phyloP scores from a whole-genome alignment of 306 rosid genomes.

The Leucaena leucocephala region DNA sequence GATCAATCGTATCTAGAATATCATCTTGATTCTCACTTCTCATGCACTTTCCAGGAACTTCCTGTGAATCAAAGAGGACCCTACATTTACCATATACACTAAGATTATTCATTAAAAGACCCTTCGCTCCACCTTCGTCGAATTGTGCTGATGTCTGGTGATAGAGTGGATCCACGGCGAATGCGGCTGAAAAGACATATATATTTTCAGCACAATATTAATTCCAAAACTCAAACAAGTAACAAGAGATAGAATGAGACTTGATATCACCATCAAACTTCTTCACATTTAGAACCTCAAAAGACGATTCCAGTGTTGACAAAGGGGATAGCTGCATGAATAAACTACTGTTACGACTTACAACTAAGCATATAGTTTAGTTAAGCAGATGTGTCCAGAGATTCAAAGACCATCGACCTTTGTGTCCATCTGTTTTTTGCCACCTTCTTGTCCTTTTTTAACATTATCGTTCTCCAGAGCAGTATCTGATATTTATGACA shows the following conservation, averaged over 20 bases:
- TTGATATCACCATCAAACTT: constrained; percentile 85
- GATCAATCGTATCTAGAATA: constrained; percentile 68
- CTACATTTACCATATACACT: constrained; percentile 86
- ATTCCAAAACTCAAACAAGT: constrained; percentile 33
- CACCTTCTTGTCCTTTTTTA: constrained; percentile 60
- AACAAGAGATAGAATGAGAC: constrained; percentile 35
- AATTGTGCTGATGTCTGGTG: constrained; percentile 95
- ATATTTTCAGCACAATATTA: constrained; percentile 39
- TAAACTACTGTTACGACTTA: constrained; percentile 42
- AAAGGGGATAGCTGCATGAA: constrained; percentile 82
- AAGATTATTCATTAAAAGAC: constrained; percentile 90
- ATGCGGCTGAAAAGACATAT: constrained; percentile 73
- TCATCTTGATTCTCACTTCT: constrained; percentile 53
- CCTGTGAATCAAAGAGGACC: constrained; percentile 88
- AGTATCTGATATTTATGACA: constrained; percentile 45
- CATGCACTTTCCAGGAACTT: constrained; percentile 75
- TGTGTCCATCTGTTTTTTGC: constrained; percentile 61
- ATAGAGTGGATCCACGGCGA: constrained; percentile 94
- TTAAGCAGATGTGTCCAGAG: constrained; percentile 12
- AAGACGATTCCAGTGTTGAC: constrained; percentile 89
- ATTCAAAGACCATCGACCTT: constrained; percentile 58
- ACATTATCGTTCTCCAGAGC: constrained; percentile 47
- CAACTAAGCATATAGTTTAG: constrained; percentile 29
- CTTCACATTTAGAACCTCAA: constrained; percentile 86
- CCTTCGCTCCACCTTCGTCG: constrained; percentile 99